These are phyloP conservation scores for Botrytis fragariae DNA, from an alignment of 2,329 filamentous ascomycete species.

Conservation along the genomic window DNA sequence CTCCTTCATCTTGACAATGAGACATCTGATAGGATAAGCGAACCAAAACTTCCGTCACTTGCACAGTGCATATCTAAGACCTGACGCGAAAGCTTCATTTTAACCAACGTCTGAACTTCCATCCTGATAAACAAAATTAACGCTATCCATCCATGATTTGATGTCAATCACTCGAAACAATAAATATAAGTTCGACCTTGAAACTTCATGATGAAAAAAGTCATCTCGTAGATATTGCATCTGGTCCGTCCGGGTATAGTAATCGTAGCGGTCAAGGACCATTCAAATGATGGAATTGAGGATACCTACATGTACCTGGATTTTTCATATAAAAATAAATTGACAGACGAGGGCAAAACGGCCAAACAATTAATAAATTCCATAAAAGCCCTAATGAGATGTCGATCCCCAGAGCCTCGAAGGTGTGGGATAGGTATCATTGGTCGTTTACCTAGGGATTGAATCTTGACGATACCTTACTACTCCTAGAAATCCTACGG, in stretches of 20 bases:
- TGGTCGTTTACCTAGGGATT: neutral
- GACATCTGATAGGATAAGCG: neutral
- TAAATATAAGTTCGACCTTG: neutral
- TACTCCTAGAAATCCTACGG: neutral
- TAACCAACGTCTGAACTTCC: neutral
- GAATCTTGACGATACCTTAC: neutral
- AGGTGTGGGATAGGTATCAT: neutral
- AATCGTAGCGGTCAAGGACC: neutral
- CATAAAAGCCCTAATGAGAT: neutral
- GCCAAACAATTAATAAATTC: neutral
- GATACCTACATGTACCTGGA: neutral
- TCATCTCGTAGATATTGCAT: neutral
- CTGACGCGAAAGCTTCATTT: constrained; percentile 5
- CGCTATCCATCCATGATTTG: neutral
- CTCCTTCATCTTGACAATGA: neutral
- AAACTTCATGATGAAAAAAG: neutral
- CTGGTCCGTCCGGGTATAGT: neutral
- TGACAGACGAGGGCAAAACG: neutral
- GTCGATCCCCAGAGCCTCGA: neutral
- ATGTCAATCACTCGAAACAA: neutral
- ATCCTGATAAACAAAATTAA: neutral
- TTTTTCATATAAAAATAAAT: neutral
- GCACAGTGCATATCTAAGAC: neutral
- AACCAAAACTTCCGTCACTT: neutral
- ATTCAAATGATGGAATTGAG: neutral